phyloP scores from a whole-genome alignment of 106 monocot species.

The Apostasia ramifera region DNA sequence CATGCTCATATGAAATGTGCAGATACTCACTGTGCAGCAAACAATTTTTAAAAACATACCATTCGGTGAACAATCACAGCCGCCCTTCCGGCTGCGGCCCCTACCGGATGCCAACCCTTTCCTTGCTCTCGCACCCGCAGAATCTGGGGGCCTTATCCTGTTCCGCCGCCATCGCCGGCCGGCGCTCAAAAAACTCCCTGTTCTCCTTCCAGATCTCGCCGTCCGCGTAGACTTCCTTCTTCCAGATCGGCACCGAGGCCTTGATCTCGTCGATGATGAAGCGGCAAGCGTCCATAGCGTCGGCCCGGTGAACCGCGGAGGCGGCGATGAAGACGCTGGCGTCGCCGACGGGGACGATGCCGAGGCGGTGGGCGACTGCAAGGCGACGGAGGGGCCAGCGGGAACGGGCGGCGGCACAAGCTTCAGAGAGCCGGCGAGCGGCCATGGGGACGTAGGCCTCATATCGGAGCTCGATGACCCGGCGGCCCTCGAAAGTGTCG shows the following conservation, averaged over 20 bases:
- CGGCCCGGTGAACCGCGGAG: slow-evolving; percentile 65
- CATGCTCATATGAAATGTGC: too few relatives aligned
- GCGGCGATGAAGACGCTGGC: slow-evolving; percentile 85
- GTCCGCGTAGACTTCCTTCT: slow-evolving; percentile 89
- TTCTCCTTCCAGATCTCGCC: slow-evolving; percentile 99
- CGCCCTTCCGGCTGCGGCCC: too few relatives aligned
- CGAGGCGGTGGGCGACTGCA: slow-evolving; percentile 72
- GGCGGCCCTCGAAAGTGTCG: slow-evolving; percentile 71
- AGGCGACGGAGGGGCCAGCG: slow-evolving; percentile 28
- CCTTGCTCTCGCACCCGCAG: slow-evolving; percentile 27
- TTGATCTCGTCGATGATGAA: slow-evolving; percentile 89
- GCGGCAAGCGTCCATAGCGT: slow-evolving; percentile 76
- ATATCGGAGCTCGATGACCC: slow-evolving; percentile 82
- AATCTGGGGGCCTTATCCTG: slow-evolving; percentile 8
- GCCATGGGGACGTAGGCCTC: slow-evolving; percentile 91
- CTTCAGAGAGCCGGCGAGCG: slow-evolving; percentile 28
- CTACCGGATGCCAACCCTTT: neutral
- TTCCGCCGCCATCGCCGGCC: slow-evolving; percentile 5
- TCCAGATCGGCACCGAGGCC: slow-evolving; percentile 89
- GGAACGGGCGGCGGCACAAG: slow-evolving; percentile 38
- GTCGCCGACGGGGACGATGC: slow-evolving; percentile 56
- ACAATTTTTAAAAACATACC: too few relatives aligned
- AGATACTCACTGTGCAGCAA: too few relatives aligned
- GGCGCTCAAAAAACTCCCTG: slow-evolving; percentile 51
- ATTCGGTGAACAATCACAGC: too few relatives aligned